Base-by-base conservation (phyloP, 2,329 filamentous ascomycete genomes). In the Pestalotiopsis sp. region DNA sequence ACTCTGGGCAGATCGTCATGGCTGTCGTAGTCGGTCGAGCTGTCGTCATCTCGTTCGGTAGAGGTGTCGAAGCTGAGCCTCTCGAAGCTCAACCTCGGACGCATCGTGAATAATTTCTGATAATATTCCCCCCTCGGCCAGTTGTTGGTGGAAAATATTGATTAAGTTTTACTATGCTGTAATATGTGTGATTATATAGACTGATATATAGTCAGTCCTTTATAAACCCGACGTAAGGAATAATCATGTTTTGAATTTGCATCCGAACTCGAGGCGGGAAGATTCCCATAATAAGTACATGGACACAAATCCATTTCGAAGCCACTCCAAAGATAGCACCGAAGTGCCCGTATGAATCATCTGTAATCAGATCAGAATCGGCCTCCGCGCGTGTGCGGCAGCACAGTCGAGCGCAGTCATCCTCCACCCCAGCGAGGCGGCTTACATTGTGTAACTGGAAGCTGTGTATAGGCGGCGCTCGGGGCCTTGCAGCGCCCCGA, bases 1-100 rank as follows among this genome's bases (percentile, higher is more conserved):
- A 38, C 41, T 57, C 63, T 41, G 2, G 52, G 63, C 7, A 56
- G 25, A 20, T 49, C 45, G n/a, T 56, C 49, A n/a, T 56, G 4
- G 23, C 49, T 57, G 14, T 56, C 63, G 17, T 49, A 31, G n/a
- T 66, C 63, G 17, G 63, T 56, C 49, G 61, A 64, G 25, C 61
- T 64, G 20, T 36, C n/a, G 31, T 31, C 36, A 59, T 59, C 23
- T 52, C 45, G 45, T 52, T 52, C 45, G 45, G 45, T 52, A 9
- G 45, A 52, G 45, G 45, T 52, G 31, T 62, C 59, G 25, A 39
- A 39, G 25, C n/a, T 62, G 25, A 36, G 59, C 27, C 59, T 36
- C 27, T 39, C 27, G 31, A 27, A 36, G 31, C 27, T 39, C 59
- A 27, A 12, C n/a, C 59, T 5, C 14, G 39, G 20, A 36, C 14